Percentiles rank a stretch among this genome's conserved stretches.
Conservation (phyloP, 371 early-diverging fungal genomes). For the Zancudomyces culisetae region DNA sequence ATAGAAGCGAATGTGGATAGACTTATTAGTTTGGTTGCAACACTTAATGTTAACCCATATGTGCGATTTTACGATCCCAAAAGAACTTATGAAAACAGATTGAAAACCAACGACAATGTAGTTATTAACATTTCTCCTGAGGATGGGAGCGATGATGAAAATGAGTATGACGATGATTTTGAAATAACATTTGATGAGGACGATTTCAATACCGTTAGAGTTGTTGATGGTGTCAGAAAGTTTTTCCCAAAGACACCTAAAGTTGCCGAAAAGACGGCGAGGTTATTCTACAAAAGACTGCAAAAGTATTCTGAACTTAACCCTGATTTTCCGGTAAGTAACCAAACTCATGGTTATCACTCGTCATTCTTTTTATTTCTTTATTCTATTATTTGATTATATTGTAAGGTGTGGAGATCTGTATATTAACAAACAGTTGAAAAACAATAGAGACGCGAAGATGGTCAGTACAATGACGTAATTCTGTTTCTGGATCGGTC, state of each 20-base stretch:
- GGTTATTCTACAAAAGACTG: not conserved
- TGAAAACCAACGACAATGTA: not conserved
- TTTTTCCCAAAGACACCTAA: not conserved
- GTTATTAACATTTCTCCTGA: not conserved
- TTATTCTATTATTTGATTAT: not conserved
- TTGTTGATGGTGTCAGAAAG: not conserved
- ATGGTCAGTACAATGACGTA: not conserved
- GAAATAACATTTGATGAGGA: too few species aligned
- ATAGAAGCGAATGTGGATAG: conserved; percentile 32
- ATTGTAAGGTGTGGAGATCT: too few species aligned
- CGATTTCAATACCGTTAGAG: not conserved
- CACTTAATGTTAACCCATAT: conserved; percentile 29
- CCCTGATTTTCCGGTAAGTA: conserved; percentile 11
- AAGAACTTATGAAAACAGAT: not conserved
- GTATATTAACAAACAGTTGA: too few species aligned
- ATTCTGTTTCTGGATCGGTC: conserved; percentile 78
- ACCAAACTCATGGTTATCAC: too few species aligned
- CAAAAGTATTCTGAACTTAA: not conserved
- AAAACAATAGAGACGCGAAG: not conserved
- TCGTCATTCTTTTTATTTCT: not conserved
- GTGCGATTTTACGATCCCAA: conserved; percentile 29
- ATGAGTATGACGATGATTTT: not conserved
- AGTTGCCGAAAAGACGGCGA: not conserved
- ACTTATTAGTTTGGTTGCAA: conserved; percentile 14
- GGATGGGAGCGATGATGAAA: not conserved